Base-by-base conservation (phyloP, 129 eudicot genomes). In the Sambucus nigra region DNA sequence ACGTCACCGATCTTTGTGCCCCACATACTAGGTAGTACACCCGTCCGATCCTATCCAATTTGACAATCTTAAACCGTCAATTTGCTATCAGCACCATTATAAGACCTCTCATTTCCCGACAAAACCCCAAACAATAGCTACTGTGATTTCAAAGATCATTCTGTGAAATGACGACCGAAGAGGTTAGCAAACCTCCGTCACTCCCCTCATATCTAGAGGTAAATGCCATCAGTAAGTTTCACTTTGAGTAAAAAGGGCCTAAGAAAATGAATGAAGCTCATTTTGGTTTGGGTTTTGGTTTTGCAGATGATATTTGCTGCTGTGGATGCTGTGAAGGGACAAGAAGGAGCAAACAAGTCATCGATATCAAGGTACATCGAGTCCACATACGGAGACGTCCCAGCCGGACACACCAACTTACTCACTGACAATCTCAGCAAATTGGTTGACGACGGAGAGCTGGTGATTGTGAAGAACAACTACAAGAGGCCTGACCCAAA, bases 241-340 rank as follows among this genome's bases (percentile, higher is more conserved):
- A n/a, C n/a, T n/a, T n/a, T n/a, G n/a, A n/a, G n/a, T n/a, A n/a
- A n/a, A n/a, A n/a, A n/a, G n/a, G n/a, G n/a, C n/a, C n/a, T n/a
- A n/a, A n/a, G n/a, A n/a, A n/a, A n/a, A n/a, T n/a, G n/a, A n/a
- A n/a, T n/a, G n/a, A n/a, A n/a, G n/a, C n/a, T 46, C 14, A 7
- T 11, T 0, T 24, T 3, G 4, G 13, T 45, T 50, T 22, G 27
- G 11, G 12, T 55, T 23, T 18, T 21, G 25, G 29, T n/a, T 19
- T 53, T 28, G 40, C 67, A 88, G 96, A 83, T 83, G 87, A 77
- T 88, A 26, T 32, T 77, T 60, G 79, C 74, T 51, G 96, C 94
- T 14, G 51, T 83, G 53, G 94, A 77, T 68, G 60, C 80, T 3
- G 42, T 74, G 61, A 77, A 80, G 17, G 76, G 69, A 11, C 39